Evolutionary conservation across 2,329 filamentous ascomycete genomes (phyloP).

Genomic region (Ophiostoma australiae): DNA sequence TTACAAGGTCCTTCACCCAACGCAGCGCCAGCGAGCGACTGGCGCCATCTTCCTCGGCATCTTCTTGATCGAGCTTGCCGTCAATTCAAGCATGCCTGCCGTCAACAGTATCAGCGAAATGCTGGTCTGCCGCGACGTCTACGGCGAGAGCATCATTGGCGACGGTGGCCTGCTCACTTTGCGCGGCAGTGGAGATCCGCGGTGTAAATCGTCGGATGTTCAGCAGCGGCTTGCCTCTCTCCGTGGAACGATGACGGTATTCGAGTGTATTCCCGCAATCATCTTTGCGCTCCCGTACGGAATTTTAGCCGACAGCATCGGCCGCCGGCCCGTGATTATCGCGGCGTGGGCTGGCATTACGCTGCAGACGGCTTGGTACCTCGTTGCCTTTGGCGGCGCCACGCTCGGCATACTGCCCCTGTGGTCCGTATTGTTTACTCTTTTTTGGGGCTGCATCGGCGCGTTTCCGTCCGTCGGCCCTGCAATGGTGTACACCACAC

Average conservation of each 20-base stretch:
- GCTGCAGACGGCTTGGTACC: slow-evolving; percentile 28
- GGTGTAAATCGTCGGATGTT: slow-evolving; percentile 47
- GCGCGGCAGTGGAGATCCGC: slow-evolving; percentile 35
- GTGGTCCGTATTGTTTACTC: slow-evolving; percentile 38
- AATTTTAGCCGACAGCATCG: slow-evolving; percentile 45
- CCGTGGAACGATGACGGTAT: slow-evolving; percentile 42
- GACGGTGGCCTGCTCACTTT: slow-evolving; percentile 28
- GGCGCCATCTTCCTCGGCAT: slow-evolving; percentile 35
- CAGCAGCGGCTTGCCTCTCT: slow-evolving; percentile 51
- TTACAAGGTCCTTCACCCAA: slow-evolving; percentile 21
- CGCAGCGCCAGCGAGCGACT: slow-evolving; percentile 31
- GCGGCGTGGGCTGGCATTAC: slow-evolving; percentile 30
- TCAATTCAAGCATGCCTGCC: slow-evolving; percentile 36
- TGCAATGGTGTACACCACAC: slow-evolving; percentile 44
- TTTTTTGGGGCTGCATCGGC: slow-evolving; percentile 39
- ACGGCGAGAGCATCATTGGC: slow-evolving; percentile 41
- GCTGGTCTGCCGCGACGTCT: slow-evolving; percentile 44
- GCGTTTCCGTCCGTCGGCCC: slow-evolving; percentile 38
- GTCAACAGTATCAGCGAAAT: slow-evolving; percentile 49
- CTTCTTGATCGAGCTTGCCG: slow-evolving; percentile 42
- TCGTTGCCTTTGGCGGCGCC: slow-evolving; percentile 27
- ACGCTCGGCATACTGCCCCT: slow-evolving; percentile 39
- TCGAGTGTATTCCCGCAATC: slow-evolving; percentile 43
- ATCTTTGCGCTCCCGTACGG: slow-evolving; percentile 44
- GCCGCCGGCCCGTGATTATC: slow-evolving; percentile 41